phyloP scores from a whole-genome alignment of 176 grass and related monocot species.

The Phragmites australis region DNA sequence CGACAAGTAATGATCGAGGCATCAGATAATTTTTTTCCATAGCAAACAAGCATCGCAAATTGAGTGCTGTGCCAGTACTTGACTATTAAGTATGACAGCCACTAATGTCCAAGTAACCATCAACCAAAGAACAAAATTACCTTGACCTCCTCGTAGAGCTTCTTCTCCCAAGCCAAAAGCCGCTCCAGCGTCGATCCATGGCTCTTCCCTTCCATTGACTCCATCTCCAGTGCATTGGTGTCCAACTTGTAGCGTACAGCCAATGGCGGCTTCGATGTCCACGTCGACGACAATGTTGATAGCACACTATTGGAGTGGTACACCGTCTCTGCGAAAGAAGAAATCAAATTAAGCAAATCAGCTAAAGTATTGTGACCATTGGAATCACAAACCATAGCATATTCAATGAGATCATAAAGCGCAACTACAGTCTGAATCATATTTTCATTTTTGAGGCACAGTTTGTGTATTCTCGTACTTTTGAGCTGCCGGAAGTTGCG shows the following conservation, averaged over 20 bases:
- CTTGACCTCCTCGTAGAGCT: constrained; percentile 97
- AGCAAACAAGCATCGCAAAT: constrained; percentile 13
- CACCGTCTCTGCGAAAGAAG: constrained; percentile 73
- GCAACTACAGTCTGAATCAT: not conserved
- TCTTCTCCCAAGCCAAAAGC: constrained; percentile 99
- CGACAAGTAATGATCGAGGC: constrained; percentile 3
- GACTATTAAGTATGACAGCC: not conserved
- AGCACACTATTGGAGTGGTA: constrained; percentile 90
- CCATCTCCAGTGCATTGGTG: constrained; percentile 53
- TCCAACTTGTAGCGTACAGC: constrained; percentile 81
- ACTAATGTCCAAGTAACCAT: not conserved
- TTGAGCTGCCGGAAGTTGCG: constrained; percentile 85
- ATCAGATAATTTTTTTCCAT: not conserved
- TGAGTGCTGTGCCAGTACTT: not conserved
- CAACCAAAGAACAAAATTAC: constrained; percentile 37
- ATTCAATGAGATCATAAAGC: not conserved
- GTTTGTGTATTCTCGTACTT: constrained; percentile 47
- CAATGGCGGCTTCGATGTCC: constrained; percentile 94
- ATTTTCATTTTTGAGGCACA: constrained; percentile 8
- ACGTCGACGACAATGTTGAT: constrained; percentile 78
- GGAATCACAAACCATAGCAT: not conserved
- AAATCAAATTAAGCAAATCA: constrained; percentile 24
- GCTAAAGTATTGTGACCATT: not conserved
- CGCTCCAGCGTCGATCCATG: constrained; percentile 85
- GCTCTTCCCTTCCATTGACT: constrained; percentile 67